A percentile compares a stretch with the other conserved stretches of the same genome.
phyloP scores from a whole-genome alignment of 2,329 filamentous ascomycete species.

The Diaporthe destruens region DNA sequence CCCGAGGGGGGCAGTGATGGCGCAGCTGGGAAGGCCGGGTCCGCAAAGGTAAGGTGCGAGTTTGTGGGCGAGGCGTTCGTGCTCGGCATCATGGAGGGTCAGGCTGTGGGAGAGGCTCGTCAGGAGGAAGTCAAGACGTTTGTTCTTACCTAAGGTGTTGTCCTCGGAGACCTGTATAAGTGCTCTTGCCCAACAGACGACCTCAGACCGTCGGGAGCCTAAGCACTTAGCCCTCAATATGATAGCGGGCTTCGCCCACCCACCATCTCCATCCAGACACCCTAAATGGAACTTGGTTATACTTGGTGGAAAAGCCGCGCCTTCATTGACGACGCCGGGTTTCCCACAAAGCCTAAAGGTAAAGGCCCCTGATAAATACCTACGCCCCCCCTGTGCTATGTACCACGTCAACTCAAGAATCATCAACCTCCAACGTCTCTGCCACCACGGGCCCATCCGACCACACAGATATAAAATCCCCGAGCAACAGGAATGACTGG shows the following conservation, averaged over 20 bases:
- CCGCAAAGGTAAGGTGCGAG: conserved; percentile 9
- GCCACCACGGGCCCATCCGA: not conserved
- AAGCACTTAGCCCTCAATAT: no score
- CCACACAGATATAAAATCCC: no score
- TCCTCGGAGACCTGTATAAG: no score
- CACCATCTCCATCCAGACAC: no score
- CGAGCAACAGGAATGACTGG: not conserved
- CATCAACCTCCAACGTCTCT: not conserved
- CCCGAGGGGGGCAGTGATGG: not conserved
- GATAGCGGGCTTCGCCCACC: no score
- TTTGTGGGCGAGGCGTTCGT: conserved; percentile 22
- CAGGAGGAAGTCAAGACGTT: conserved; percentile 3
- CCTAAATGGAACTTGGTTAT: no score
- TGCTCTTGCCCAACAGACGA: no score
- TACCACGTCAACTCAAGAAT: not conserved
- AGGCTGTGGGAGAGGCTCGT: conserved; percentile 1
- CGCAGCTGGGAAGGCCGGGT: not conserved
- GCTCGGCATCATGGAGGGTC: conserved; percentile 21
- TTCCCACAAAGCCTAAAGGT: not conserved
- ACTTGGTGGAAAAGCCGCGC: no score
- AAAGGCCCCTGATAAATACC: not conserved
- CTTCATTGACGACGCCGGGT: not conserved
- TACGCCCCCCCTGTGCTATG: not conserved
- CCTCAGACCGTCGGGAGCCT: no score
- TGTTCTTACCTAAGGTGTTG: not conserved